Base-by-base conservation (phyloP, 495 filamentous ascomycete genomes). In the Eremomyces bilateralis region DNA sequence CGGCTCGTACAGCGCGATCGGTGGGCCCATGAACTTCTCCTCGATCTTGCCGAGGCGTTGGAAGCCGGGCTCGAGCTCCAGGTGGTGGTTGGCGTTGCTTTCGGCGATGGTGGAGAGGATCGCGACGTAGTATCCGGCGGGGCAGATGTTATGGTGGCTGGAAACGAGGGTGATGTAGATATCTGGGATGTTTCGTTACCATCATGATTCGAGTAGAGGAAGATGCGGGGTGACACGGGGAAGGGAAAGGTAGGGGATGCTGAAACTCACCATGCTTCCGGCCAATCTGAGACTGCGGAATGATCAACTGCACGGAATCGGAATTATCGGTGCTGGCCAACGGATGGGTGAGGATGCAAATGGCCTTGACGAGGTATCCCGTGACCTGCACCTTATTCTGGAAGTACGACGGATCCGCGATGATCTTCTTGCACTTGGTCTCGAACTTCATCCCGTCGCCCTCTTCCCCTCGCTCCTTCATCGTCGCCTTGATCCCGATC, bases 81-180 rank as follows among this genome's bases (percentile, higher is more conserved):
- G 54, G 54, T 95, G 90, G 59, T 90, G 84, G 64, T 99, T 95
- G 40, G 76, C 72, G 41, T 70, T 60, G 27, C 71, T 73, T 64
- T 99, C 88, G 45, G 91, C 80, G 44, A 99, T 92, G 38, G 90
- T 99, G 33, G 81, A 91, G 35, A 99, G 83, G 45, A 93, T 94
- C 40, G 88, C 90, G 45, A 99, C 82, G 62, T 91, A 95, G 67
- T 94, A 95, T 28, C 84, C 88, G 65, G 92, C 92, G 36, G 90
- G 88, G 61, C 90, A 95, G 46, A 95, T 90, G 51, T 91, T 95
- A 64, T 95, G 90, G 5, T 85, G 80, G 19, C 82, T 78, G 4
- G 83, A 92, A 42, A 99, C 84, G 50, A 88, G 72, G 31, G 90
- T 85, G 52, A 99, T 81, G 63, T 99, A 99, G 54, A 99, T 91